Evolutionary conservation across 169 alveolate genomes (phyloP), one percentile per base, ranked within the genome.

Genomic region (Besnoitia besnoiti): DNA sequence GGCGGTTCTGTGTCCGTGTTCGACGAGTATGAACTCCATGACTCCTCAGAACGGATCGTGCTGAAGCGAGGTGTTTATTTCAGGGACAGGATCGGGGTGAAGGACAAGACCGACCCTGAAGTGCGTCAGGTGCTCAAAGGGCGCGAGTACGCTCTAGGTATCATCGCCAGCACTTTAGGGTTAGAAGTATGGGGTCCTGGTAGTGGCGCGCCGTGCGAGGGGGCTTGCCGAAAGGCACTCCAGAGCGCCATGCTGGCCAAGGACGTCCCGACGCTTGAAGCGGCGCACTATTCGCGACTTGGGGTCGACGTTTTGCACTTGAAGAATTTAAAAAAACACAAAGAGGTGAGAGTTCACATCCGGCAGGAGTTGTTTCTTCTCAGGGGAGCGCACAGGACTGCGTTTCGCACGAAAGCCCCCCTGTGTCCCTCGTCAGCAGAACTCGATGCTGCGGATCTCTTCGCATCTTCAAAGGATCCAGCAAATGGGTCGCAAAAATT

Each of bases 231-330:
- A 44, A 77, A 44, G 59, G 87, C 55, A 39, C 59, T 77, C 39
- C 87, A 77, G 59, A 44, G 59, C 27, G 87, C n/a, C 37, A 77
- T 77, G 87, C 87, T 77, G 19, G 87, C 50, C n/a, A 44, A 39
- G 35, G 87, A 77, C 35, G 87, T 77, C 3, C 59, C 87, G 16
- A 77, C 87, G 12, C 50, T 77, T 24, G 61, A 77, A 46, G 87
- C 87, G 21, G 87, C 87, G 21, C 87, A 77, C 35, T 77, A 77
- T 42, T 77, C 87, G 59, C 50, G 59, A 46, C 87, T 77, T 39
- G 87, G 87, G 16, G 87, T 77, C 50, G 87, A 77, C 87, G 87
- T 77, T 59, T 42, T 77, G 61, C 87, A 77, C 59, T 16, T 77
- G 33, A 77, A 77, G 40, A 77, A 77, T 46, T 24, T 77, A 30